Evolutionary conservation across 192 early-diverging fungal species (phyloP).

Genomic region (Coemansia sp.): DNA sequence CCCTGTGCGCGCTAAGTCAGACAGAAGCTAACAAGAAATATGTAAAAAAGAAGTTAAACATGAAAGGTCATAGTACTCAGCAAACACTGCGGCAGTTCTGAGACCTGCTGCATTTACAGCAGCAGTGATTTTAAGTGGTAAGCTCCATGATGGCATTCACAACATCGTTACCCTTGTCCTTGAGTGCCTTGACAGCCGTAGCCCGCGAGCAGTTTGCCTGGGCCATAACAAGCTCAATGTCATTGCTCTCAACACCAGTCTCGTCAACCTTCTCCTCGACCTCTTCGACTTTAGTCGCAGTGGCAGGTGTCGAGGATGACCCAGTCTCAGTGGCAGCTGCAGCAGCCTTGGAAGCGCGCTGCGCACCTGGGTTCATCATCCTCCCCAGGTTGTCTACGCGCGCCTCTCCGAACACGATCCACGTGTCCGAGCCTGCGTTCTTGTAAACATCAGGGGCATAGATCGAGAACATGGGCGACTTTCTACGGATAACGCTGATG

Average conservation of each 20-base stretch:
- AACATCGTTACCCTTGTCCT: slow-evolving; percentile 82
- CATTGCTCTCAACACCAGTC: slow-evolving; percentile 78
- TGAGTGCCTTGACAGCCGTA: slow-evolving; percentile 92
- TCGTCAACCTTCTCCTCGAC: slow-evolving; percentile 84
- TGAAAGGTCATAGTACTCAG: background rate
- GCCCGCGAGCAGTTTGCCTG: slow-evolving; percentile 85
- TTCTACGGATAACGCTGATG: slow-evolving; percentile 83
- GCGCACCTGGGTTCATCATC: slow-evolving; percentile 61
- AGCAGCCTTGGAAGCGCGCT: slow-evolving; percentile 54
- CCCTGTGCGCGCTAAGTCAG: background rate
- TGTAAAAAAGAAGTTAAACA: background rate
- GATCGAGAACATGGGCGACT: slow-evolving; percentile 84
- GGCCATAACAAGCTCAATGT: slow-evolving; percentile 90
- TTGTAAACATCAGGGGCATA: slow-evolving; percentile 92
- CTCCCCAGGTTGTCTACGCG: slow-evolving; percentile 80
- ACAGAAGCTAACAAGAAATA: background rate
- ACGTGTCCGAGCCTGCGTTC: slow-evolving; percentile 82
- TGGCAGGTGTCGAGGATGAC: slow-evolving; percentile 23
- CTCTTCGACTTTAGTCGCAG: slow-evolving; percentile 21
- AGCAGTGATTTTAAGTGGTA: slow-evolving; percentile 19
- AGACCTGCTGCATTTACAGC: background rate
- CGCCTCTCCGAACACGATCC: slow-evolving; percentile 96
- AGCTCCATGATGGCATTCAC: slow-evolving; percentile 96
- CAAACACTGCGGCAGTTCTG: background rate
- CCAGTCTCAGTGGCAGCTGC: slow-evolving; percentile 49